phyloP scores from a whole-genome alignment of 75 land plant genomes.

The Azolla pinnata region DNA sequence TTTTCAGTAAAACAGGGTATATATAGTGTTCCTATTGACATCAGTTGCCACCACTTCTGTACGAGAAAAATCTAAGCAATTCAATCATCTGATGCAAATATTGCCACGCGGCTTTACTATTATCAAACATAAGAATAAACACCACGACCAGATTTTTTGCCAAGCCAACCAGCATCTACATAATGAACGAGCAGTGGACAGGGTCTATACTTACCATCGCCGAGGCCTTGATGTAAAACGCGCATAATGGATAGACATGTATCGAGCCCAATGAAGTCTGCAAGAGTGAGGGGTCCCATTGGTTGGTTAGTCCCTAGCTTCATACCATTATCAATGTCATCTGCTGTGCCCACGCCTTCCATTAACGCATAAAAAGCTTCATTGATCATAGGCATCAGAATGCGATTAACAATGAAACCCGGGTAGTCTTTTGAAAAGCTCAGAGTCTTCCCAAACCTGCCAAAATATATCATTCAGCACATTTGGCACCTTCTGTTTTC shows the following conservation, averaged over 20 bases:
- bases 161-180: slow-evolving; percentile 90
- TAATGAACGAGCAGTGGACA: slow-evolving; percentile 85
- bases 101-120: too few species aligned
- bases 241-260: slow-evolving; percentile 75
- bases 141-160: slow-evolving; percentile 71
- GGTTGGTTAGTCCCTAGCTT: slow-evolving; percentile 90
- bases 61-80: too few species aligned
- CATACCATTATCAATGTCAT: slow-evolving; percentile 90
- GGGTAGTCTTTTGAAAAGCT: slow-evolving; percentile 72
- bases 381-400: slow-evolving; percentile 96
- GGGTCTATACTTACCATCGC: slow-evolving; percentile 72
- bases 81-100: too few species aligned
- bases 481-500: too few species aligned
- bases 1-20: too few species aligned
- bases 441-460: slow-evolving; percentile 75
- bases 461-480: too few species aligned
- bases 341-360: slow-evolving; percentile 77
- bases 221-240: slow-evolving; percentile 65
- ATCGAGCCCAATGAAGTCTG: slow-evolving; percentile 91
- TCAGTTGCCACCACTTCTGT: too few species aligned
- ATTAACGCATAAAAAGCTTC: slow-evolving; percentile 70
- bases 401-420: slow-evolving; percentile 87
- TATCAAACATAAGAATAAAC: slow-evolving; percentile 29
- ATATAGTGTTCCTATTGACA: too few species aligned
- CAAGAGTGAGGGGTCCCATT: slow-evolving; percentile 87